Conservation (phyloP, 345 rosid genomes). For the Corchorus olitorius region DNA sequence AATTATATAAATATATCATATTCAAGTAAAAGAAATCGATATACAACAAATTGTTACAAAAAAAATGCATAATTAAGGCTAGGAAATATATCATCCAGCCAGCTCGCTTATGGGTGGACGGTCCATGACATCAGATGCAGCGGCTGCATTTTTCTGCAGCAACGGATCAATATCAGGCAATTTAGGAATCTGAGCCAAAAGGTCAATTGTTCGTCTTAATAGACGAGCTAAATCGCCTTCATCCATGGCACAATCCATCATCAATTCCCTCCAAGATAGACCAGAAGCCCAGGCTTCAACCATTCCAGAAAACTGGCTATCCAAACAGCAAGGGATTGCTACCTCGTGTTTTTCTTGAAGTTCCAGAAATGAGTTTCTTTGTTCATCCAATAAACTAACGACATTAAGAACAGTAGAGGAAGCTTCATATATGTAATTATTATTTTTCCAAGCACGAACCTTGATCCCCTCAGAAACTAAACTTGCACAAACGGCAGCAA, state of each 20-base stretch:
- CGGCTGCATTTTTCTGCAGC: conserved; percentile 61
- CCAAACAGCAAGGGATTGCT: conserved; percentile 68
- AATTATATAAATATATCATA: background rate
- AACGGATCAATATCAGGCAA: conserved; percentile 73
- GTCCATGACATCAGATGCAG: conserved; percentile 80
- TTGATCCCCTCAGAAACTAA: conserved; percentile 90
- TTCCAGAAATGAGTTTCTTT: conserved; percentile 52
- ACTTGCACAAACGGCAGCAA: conserved; percentile 80
- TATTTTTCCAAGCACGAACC: conserved; percentile 74
- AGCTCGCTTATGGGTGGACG: conserved; percentile 96
- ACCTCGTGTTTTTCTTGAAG: conserved; percentile 90
- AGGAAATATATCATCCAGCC: conserved; percentile 48
- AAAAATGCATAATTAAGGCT: background rate
- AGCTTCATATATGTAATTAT: conserved; percentile 70
- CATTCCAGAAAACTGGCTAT: conserved; percentile 92
- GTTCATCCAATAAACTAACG: conserved; percentile 64
- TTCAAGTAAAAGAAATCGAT: background rate
- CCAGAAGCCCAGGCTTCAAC: conserved; percentile 99
- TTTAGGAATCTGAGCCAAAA: conserved; percentile 90
- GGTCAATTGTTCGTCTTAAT: conserved; percentile 74
- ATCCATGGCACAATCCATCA: conserved; percentile 97
- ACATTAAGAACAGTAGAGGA: conserved; percentile 55
- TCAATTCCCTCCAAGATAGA: conserved; percentile 88
- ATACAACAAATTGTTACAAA: background rate
- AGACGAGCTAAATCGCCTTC: conserved; percentile 96